Conservation (phyloP, 495 filamentous ascomycete genomes). For the Bryoglossum gracile region DNA sequence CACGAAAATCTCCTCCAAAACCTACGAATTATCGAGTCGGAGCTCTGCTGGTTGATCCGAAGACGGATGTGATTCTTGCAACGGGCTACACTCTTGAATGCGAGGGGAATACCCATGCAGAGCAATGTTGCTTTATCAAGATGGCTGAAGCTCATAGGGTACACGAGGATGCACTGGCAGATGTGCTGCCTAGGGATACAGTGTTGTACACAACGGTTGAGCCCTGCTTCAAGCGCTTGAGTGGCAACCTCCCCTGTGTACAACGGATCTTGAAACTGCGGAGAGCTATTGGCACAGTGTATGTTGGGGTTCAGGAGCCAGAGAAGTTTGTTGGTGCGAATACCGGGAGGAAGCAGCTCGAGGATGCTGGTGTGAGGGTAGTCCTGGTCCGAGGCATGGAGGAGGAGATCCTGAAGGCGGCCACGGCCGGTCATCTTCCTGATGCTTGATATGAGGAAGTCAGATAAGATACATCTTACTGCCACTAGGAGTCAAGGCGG, state of each 20-base stretch:
- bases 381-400: constrained; percentile 69
- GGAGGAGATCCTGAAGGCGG: constrained; percentile 70
- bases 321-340: constrained; percentile 80
- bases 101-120: constrained; percentile 89
- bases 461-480: too few relatives aligned
- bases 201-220: constrained; percentile 92
- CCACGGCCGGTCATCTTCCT: constrained; percentile 63
- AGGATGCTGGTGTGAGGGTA: constrained; percentile 66
- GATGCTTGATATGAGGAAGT: too few relatives aligned
- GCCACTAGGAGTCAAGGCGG: too few relatives aligned
- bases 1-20: constrained; percentile 69
- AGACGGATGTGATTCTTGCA: constrained; percentile 56
- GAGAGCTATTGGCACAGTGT: constrained; percentile 64
- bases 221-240: constrained; percentile 75
- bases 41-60: constrained; percentile 62
- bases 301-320: constrained; percentile 83
- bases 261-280: constrained; percentile 66
- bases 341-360: constrained; percentile 60
- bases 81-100: constrained; percentile 91
- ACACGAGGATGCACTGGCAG: constrained; percentile 46
- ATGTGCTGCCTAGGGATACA: constrained; percentile 47
- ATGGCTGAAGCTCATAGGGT: constrained; percentile 35
- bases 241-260: constrained; percentile 75
- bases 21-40: constrained; percentile 93
- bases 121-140: constrained; percentile 85